Percentiles rank a stretch among this genome's conserved stretches.
These are phyloP conservation scores for Eucalyptus marginata DNA, from an alignment of 345 rosid species.

Conservation along the genomic window DNA sequence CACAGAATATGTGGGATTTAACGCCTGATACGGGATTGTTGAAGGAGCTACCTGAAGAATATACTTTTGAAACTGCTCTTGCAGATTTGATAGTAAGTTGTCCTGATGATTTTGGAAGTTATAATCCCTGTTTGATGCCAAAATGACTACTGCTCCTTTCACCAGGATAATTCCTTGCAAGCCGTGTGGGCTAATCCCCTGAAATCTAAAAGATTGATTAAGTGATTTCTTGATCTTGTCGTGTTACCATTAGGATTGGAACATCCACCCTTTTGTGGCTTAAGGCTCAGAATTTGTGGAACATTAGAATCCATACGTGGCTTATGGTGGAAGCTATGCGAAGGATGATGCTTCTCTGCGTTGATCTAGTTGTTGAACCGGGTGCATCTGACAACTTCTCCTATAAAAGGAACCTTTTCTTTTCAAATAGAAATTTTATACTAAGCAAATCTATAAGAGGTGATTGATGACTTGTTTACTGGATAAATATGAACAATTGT, in stretches of 20 bases:
- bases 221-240: conserved; percentile 16
- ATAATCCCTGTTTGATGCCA: not conserved
- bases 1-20: conserved; percentile 70
- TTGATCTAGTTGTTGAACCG: not conserved
- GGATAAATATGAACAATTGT: not conserved
- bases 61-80: conserved; percentile 54
- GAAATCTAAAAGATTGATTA: conserved; percentile 28
- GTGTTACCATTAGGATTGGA: not conserved
- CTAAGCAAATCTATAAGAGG: not conserved
- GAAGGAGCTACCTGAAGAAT: conserved; percentile 47
- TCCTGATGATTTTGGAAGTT: not conserved
- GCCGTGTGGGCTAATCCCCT: conserved; percentile 40
- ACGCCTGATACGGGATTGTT: conserved; percentile 52
- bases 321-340: not conserved
- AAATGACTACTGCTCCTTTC: not conserved
- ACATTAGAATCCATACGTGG: not conserved
- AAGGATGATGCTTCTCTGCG: not conserved
- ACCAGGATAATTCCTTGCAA: conserved; percentile 75
- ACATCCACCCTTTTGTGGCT: not conserved
- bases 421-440: not conserved
- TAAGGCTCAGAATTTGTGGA: not conserved
- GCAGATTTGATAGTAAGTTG: conserved; percentile 59
- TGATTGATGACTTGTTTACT: not conserved
- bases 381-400: not conserved
- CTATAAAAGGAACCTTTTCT: not conserved